Conservation (phyloP, 179 eudicot species). For the Camellia oleifera region DNA sequence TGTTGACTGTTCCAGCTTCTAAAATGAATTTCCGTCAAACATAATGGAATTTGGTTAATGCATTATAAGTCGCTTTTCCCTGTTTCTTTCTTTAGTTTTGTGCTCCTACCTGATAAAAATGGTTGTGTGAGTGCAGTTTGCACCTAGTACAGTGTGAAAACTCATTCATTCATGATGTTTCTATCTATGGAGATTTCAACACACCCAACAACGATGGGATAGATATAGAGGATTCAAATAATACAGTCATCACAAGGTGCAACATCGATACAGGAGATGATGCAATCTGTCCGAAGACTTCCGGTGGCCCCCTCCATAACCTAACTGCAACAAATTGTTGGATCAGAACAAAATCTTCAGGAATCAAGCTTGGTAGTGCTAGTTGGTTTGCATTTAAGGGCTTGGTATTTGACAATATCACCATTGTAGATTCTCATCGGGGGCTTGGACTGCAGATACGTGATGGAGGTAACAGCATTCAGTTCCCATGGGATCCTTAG, state of each 20-base stretch:
- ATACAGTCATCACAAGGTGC: constrained; percentile 83
- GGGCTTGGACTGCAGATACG: constrained; percentile 93
- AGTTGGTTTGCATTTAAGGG: constrained; percentile 69
- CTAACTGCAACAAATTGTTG: constrained; percentile 82
- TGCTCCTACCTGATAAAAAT: constrained; percentile 1
- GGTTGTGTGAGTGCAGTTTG: constrained; percentile 51
- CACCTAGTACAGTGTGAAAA: constrained; percentile 73
- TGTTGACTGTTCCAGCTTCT: not conserved
- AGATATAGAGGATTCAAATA: constrained; percentile 88
- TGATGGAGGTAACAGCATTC: constrained; percentile 73
- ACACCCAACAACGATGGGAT: constrained; percentile 95
- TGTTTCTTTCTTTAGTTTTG: not conserved
- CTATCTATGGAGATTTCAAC: constrained; percentile 79
- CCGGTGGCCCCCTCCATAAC: constrained; percentile 64
- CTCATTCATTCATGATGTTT: constrained; percentile 56
- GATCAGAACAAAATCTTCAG: constrained; percentile 94
- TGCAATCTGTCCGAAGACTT: constrained; percentile 95
- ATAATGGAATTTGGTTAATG: no score
- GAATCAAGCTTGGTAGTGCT: constrained; percentile 93
- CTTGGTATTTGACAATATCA: constrained; percentile 74
- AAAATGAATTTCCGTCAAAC: not conserved
- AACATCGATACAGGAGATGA: constrained; percentile 89
- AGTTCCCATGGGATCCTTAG: not conserved
- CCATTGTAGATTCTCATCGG: constrained; percentile 83
- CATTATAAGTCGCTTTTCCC: not conserved